phyloP scores from a whole-genome alignment of 140 eudicot species.

The Oenanthe javanica region DNA sequence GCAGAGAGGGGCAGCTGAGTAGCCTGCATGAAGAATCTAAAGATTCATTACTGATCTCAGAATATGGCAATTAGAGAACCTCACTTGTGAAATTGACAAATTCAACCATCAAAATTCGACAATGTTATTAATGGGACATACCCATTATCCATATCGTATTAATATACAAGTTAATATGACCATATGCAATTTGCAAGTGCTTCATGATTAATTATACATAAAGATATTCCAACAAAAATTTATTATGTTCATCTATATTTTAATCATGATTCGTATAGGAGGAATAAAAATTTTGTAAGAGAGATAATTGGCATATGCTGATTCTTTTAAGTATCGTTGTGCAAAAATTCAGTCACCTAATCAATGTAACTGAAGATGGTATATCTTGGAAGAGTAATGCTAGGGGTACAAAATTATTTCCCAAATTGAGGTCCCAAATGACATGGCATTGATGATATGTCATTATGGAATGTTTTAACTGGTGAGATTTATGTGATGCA shows the following conservation, averaged over 20 bases:
- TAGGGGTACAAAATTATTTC: too few species aligned
- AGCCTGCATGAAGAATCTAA: slow-evolving; percentile 38
- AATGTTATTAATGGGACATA: neutral
- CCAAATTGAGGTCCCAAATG: too few species aligned
- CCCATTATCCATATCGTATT: neutral
- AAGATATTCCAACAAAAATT: neutral
- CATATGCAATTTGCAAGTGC: neutral
- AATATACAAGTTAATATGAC: neutral
- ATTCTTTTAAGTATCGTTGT: neutral
- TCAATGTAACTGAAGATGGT: neutral
- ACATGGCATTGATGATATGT: too few species aligned
- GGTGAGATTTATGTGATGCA: too few species aligned
- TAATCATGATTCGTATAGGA: neutral
- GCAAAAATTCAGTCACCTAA: neutral
- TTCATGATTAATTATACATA: neutral
- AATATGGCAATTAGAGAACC: neutral
- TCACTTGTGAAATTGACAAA: neutral
- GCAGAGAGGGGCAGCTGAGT: slow-evolving; percentile 65
- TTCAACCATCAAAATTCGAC: neutral
- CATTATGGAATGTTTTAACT: too few species aligned
- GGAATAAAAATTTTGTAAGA: neutral
- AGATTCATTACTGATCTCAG: slow-evolving; percentile 7
- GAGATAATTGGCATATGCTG: neutral
- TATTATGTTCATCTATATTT: neutral
- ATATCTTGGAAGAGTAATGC: neutral